These are phyloP conservation scores for Penicillium desertorum DNA, from an alignment of 495 filamentous ascomycete species.

Conservation along the genomic window DNA sequence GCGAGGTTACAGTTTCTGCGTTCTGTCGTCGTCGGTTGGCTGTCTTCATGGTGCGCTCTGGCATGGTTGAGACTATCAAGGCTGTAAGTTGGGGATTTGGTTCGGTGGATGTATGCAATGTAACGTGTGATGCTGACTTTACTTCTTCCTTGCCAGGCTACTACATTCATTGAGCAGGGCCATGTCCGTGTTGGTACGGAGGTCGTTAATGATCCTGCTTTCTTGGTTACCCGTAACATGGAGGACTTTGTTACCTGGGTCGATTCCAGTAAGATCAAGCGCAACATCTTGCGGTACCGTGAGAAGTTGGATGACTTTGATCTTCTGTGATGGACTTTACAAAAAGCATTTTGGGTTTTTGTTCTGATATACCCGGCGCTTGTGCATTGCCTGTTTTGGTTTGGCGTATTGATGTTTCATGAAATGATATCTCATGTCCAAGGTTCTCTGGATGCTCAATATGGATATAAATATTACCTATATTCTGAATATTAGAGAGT, in stretches of 20 bases:
- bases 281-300: slow-evolving; percentile 87
- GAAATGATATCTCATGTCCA: slow-evolving; percentile 8
- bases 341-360: slow-evolving; percentile 29
- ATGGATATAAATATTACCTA: not conserved
- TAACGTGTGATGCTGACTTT: slow-evolving; percentile 4
- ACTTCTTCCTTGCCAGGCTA: slow-evolving; percentile 46
- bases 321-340: slow-evolving; percentile 55
- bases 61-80: slow-evolving; percentile 87
- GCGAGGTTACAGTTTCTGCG: slow-evolving; percentile 79
- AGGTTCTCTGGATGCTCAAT: not conserved
- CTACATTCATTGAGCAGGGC: slow-evolving; percentile 89
- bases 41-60: slow-evolving; percentile 81
- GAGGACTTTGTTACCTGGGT: slow-evolving; percentile 99
- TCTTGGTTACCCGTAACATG: slow-evolving; percentile 64
- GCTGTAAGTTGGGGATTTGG: slow-evolving; percentile 38
- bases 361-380: slow-evolving; percentile 34
- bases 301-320: slow-evolving; percentile 98
- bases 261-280: slow-evolving; percentile 94
- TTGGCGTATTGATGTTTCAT: slow-evolving; percentile 20
- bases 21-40: slow-evolving; percentile 78
- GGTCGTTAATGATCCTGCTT: slow-evolving; percentile 76
- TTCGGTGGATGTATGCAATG: slow-evolving; percentile 4
- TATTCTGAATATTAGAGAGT: not conserved
- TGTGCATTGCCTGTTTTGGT: slow-evolving; percentile 21
- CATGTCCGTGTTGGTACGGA: slow-evolving; percentile 93